Percentiles rank a stretch among this genome's conserved stretches.
Evolutionary conservation across 176 grass and related monocot species (phyloP).

Genomic region (Zizania latifolia): DNA sequence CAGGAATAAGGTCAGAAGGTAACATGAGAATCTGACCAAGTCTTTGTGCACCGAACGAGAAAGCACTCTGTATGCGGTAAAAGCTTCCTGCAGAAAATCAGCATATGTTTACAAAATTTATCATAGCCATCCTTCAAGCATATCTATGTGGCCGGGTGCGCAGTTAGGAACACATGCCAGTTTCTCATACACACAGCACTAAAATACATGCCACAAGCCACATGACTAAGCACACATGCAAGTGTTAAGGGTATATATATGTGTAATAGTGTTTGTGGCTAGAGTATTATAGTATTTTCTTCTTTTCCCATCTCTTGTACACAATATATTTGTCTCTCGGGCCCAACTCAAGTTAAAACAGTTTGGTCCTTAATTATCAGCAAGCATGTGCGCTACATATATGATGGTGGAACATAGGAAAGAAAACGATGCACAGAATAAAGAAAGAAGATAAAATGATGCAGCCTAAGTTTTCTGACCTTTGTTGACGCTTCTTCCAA

Average conservation of each 20-base stretch:
- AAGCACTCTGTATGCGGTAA: constrained; percentile 56
- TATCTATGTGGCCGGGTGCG: not conserved
- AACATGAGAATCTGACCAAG: constrained; percentile 65
- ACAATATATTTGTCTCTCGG: too few relatives aligned
- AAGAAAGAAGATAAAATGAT: constrained; percentile 13
- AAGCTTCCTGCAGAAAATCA: constrained; percentile 43
- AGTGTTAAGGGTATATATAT: too few relatives aligned
- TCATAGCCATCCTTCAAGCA: not conserved
- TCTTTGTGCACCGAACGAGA: constrained; percentile 48
- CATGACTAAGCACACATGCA: not conserved
- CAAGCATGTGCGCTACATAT: not conserved
- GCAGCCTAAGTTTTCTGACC: constrained; percentile 24
- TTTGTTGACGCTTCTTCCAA: constrained; percentile 62
- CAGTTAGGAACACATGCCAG: not conserved
- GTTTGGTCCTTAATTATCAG: too few relatives aligned
- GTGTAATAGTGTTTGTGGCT: too few relatives aligned
- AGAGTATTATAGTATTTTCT: too few relatives aligned
- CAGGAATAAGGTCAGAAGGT: constrained; percentile 26
- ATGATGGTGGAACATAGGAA: not conserved
- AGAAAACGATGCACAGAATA: not conserved
- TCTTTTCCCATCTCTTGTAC: too few relatives aligned
- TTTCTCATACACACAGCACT: not conserved
- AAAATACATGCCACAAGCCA: not conserved
- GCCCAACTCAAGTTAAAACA: too few relatives aligned
- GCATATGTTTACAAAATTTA: not conserved